Percentiles rank a stretch among this genome's conserved stretches.
phyloP scores from a whole-genome alignment of 306 rosid genomes.

The Quercus aquifolioides region DNA sequence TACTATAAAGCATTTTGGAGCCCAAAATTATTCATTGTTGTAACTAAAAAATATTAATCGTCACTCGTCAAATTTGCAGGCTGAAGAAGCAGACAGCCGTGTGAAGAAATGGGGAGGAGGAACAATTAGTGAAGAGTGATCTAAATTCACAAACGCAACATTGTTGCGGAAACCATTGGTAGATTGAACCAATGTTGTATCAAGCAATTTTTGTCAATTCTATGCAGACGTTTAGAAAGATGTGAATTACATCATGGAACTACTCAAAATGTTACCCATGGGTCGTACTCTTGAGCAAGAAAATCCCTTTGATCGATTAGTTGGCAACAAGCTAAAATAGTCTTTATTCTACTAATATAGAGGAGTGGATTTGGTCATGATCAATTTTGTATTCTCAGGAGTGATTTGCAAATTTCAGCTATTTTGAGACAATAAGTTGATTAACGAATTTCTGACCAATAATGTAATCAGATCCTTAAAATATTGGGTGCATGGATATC shows the following conservation, averaged over 20 bases:
- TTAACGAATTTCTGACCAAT: not conserved
- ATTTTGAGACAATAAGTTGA: not conserved
- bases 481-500: not conserved
- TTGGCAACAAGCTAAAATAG: not conserved
- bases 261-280: too few species aligned
- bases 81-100: constrained; percentile 66
- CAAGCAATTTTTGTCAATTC: not conserved
- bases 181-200: not conserved
- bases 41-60: not conserved
- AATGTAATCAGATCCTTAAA: not conserved
- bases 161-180: not conserved
- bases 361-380: not conserved
- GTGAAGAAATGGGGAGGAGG: constrained; percentile 90
- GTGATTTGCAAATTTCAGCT: not conserved
- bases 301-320: too few species aligned
- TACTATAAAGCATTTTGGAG: not conserved
- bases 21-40: not conserved
- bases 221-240: not conserved
- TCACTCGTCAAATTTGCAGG: constrained; percentile 44
- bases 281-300: too few species aligned
- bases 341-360: not conserved
- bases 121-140: constrained; percentile 5
- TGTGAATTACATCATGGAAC: not conserved
- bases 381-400: not conserved
- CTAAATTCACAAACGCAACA: not conserved